Evolutionary conservation across 1,139 yeast genomes (phyloP).

Genomic region (Yamadazyma trypodendri): DNA sequence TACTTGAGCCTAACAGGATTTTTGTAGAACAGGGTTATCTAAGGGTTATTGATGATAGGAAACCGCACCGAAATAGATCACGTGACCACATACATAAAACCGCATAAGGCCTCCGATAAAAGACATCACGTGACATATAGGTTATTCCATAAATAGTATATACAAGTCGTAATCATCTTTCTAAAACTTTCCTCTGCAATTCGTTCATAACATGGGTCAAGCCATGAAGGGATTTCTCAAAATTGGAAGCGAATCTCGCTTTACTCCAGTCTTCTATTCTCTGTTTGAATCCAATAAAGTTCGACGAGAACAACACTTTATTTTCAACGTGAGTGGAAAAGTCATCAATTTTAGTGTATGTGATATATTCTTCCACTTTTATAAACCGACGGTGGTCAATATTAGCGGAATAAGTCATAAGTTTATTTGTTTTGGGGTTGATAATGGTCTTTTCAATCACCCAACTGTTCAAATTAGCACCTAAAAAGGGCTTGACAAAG

Average conservation of each 20-base stretch:
- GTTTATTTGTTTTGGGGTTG: constrained; percentile 55
- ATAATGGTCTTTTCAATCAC: constrained; percentile 78
- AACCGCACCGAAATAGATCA: not conserved
- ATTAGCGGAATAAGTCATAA: constrained; percentile 78
- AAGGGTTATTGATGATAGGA: not conserved
- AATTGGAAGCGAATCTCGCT: constrained; percentile 64
- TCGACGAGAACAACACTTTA: constrained; percentile 71
- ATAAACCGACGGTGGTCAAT: constrained; percentile 81
- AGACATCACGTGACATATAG: no score
- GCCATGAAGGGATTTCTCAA: constrained; percentile 68
- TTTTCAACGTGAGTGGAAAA: constrained; percentile 42
- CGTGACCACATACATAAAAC: not conserved
- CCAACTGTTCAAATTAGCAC: constrained; percentile 74
- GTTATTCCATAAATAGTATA: no score
- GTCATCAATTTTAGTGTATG: constrained; percentile 29
- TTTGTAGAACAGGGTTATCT: no score
- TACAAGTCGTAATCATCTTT: not conserved
- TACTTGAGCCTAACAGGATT: no score
- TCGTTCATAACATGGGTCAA: constrained; percentile 74
- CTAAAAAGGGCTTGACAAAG: constrained; percentile 77
- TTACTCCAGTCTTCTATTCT: constrained; percentile 85
- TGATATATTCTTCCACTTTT: constrained; percentile 74
- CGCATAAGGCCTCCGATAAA: no score
- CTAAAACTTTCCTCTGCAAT: constrained; percentile 19
- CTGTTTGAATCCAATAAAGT: constrained; percentile 66